phyloP scores from a whole-genome alignment of 306 rosid genomes.

The Fragaria nilgerrensis region DNA sequence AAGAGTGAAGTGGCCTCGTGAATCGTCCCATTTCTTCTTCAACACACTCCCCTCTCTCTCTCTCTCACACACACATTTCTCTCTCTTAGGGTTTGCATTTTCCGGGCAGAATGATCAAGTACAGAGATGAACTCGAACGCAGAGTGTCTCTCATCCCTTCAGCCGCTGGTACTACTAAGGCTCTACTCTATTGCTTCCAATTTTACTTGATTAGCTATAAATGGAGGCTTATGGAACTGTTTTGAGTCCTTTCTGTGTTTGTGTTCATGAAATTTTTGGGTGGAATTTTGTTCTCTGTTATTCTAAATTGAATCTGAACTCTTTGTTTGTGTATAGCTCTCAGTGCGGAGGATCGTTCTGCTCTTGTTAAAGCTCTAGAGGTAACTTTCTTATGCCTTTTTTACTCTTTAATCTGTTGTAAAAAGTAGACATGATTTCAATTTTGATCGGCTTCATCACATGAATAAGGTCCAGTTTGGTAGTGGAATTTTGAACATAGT shows the following conservation, averaged over 20 bases:
- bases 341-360: conserved; percentile 61
- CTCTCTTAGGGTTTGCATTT: neutral
- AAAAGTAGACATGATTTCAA: neutral
- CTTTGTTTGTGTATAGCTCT: conserved; percentile 39
- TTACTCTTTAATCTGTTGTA: conserved; percentile 7
- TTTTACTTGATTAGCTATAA: neutral
- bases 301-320: too few species aligned
- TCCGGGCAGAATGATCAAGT: conserved; percentile 43
- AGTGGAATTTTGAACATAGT: neutral
- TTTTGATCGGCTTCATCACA: neutral
- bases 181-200: neutral
- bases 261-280: neutral
- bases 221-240: too few species aligned
- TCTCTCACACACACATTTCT: neutral
- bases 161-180: neutral
- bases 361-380: conserved; percentile 76
- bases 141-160: conserved; percentile 26
- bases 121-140: conserved; percentile 50
- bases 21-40: neutral
- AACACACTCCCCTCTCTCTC: neutral
- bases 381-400: conserved; percentile 19
- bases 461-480: neutral
- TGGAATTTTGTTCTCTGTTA: too few species aligned
- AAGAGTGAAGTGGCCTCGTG: neutral
- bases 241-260: neutral